phyloP scores from a whole-genome alignment of 1,139 yeast genomes.

The Nakaseomyces glabratus region DNA sequence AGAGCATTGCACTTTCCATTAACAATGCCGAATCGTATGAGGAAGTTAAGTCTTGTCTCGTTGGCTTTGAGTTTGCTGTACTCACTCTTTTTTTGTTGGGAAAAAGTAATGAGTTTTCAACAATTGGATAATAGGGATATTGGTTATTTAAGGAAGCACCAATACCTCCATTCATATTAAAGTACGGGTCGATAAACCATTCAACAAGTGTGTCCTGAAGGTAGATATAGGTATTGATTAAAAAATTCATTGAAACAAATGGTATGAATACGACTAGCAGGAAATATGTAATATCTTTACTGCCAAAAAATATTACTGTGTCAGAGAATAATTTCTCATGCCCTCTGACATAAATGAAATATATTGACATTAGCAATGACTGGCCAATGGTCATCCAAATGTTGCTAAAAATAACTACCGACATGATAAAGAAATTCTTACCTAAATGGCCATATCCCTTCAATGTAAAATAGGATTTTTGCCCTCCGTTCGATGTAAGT shows the following conservation, averaged over 20 bases:
- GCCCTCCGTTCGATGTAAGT: slow-evolving; percentile 9
- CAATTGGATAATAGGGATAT: not conserved
- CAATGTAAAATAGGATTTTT: slow-evolving; percentile 6
- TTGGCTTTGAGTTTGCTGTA: too few relatives aligned
- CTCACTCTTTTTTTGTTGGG: not conserved
- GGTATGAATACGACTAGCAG: slow-evolving; percentile 21
- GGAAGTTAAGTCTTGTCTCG: slow-evolving; percentile 4
- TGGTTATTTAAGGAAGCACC: too few relatives aligned
- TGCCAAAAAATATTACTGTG: slow-evolving; percentile 28
- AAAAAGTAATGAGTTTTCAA: slow-evolving; percentile 4
- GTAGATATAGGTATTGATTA: slow-evolving; percentile 16
- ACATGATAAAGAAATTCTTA: slow-evolving; percentile 8
- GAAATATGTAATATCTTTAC: slow-evolving; percentile 18
- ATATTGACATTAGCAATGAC: slow-evolving; percentile 27
- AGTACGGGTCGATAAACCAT: slow-evolving; percentile 7
- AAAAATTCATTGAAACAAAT: slow-evolving; percentile 18
- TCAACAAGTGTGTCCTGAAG: slow-evolving; percentile 5
- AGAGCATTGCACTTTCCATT: slow-evolving; percentile 2
- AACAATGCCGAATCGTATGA: slow-evolving; percentile 3
- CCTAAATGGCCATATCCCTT: not conserved
- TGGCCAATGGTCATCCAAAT: slow-evolving; percentile 23
- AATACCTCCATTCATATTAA: slow-evolving; percentile 1
- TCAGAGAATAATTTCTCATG: slow-evolving; percentile 25
- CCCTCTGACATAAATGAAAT: slow-evolving; percentile 30
- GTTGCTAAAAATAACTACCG: slow-evolving; percentile 18